Percentiles rank a stretch among this genome's conserved stretches.
These are phyloP conservation scores for Lactifluus volemus DNA, from an alignment of 768 basidiomycete genomes.

Conservation along the genomic window DNA sequence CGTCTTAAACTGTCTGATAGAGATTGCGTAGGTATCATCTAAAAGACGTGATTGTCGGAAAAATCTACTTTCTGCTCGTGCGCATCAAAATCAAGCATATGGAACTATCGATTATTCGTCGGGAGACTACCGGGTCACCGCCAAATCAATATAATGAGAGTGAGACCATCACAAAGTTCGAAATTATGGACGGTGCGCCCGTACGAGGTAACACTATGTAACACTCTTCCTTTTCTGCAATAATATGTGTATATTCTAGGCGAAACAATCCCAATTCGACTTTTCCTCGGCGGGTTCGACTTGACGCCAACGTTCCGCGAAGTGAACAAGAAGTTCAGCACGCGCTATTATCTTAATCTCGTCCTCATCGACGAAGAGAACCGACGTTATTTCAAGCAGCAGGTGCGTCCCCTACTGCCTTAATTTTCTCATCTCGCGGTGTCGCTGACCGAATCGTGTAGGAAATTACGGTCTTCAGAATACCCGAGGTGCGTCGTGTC, in stretches of 20 bases:
- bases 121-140: too few relatives aligned
- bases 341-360: conserved; percentile 93
- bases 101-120: conserved; percentile 95
- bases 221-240: background rate
- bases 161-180: conserved; percentile 98
- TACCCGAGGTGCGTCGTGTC: conserved; percentile 58
- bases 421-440: background rate
- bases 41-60: conserved; percentile 98
- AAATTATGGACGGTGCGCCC: conserved; percentile 98
- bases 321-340: conserved; percentile 98
- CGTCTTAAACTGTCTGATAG: conserved; percentile 15
- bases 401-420: conserved; percentile 37
- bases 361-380: conserved; percentile 99
- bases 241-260: conserved; percentile 36
- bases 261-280: conserved; percentile 95
- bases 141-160: too few relatives aligned
- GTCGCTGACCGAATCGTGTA: conserved; percentile 20
- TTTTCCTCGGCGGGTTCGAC: conserved; percentile 98
- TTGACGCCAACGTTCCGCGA: conserved; percentile 98
- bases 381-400: conserved; percentile 94
- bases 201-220: conserved; percentile 60
- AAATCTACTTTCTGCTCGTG: conserved; percentile 97
- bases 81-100: conserved; percentile 99
- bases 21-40: conserved; percentile 72
- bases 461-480: conserved; percentile 87